These are phyloP conservation scores for Rosa multiflora DNA, from an alignment of 306 rosid species.

Conservation along the genomic window DNA sequence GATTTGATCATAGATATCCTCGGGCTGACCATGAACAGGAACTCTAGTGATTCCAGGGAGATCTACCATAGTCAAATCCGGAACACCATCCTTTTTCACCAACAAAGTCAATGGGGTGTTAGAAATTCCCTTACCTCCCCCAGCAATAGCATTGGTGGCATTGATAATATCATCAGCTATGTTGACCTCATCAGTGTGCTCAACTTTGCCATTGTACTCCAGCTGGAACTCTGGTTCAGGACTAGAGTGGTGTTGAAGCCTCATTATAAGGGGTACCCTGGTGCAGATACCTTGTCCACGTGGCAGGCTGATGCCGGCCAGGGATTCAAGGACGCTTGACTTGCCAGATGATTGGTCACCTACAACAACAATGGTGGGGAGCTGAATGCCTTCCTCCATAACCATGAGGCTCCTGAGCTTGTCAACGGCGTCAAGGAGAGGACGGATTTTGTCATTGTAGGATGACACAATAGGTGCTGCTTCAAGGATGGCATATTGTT, in stretches of 20 bases:
- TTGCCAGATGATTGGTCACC: neutral
- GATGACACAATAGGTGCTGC: neutral
- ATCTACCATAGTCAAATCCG: neutral
- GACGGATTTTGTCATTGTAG: neutral
- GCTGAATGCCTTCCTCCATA: neutral
- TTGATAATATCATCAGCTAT: neutral
- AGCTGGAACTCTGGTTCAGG: neutral
- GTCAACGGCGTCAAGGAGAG: neutral
- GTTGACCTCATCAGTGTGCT: neutral
- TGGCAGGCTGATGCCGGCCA: neutral
- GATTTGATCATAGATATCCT: neutral
- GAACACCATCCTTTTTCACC: conserved; percentile 1
- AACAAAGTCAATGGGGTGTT: neutral
- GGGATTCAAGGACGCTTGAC: neutral
- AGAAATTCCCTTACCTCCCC: neutral
- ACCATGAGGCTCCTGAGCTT: neutral
- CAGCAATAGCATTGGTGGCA: neutral
- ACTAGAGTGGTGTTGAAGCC: neutral
- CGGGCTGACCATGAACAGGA: neutral
- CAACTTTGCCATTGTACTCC: neutral
- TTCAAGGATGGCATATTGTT: neutral
- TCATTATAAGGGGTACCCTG: neutral
- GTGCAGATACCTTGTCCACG: conserved; percentile 1
- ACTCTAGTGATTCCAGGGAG: conserved; percentile 4
- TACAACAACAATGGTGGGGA: neutral